Evolutionary conservation across 345 rosid species (phyloP), one percentile per base, ranked within the genome.

Genomic region (Salix koriyanagi): DNA sequence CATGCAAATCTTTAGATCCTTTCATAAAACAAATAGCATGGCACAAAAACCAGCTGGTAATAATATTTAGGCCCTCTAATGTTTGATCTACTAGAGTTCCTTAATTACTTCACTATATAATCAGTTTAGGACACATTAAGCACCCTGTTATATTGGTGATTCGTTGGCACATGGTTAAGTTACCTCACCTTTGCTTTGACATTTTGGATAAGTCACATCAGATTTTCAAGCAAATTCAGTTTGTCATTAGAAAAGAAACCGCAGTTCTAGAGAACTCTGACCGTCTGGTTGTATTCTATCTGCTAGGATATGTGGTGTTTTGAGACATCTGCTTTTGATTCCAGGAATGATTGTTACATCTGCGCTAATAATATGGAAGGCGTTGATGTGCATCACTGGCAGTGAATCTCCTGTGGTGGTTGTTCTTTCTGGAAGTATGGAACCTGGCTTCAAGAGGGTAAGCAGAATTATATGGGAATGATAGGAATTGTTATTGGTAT

Each of bases 331-430:
- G 25, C 14, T 36, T 65, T 68, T 52, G 67, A 54, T 70, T 82
- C 56, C 86, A 94, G 99, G 98, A 74, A 86, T 96, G 99, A 92
- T 96, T 72, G 97, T 94, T 50, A 92, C 99, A 10, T 96, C 97
- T 54, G 99, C 98, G 18, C 79, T 96, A 46, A 94, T 96, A 73
- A 91, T 94, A 87, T 94, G 99, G 99, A 94, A 94, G 87, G 90
- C 87, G 1, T 84, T 96, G 89, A 92, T 96, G 95, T 94, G 98
- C 82, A 37, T 94, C 58, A 96, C 98, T 52, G 98, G 98, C n/a
- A 92, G 94, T 77, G 98, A 96, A 84, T 96, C 98, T 46, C 98
- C 98, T n/a, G 96, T 96, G 9, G 98, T 96, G 39, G 98, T 94
- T 67, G 96, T 96, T 82, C 98, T 94, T 70, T 96, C 99, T 6